phyloP scores from a whole-genome alignment of 805 yeast genomes.

The Candida easanensis region DNA sequence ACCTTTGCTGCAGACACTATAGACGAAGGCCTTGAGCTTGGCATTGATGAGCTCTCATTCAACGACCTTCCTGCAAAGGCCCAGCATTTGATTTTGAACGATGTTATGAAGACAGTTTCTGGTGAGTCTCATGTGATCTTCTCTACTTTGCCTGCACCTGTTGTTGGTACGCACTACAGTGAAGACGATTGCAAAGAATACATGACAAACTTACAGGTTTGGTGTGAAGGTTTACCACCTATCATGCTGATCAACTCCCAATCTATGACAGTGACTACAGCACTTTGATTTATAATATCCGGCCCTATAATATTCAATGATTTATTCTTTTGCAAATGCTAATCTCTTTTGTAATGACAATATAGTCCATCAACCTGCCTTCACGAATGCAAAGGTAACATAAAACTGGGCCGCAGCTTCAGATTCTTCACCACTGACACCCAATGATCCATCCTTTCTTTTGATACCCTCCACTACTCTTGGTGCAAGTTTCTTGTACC shows the following conservation, averaged over 20 bases:
- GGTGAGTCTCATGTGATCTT: conserved; percentile 69
- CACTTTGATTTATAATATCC: conserved; percentile 51
- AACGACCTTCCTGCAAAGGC: conserved; percentile 90
- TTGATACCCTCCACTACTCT: conserved; percentile 66
- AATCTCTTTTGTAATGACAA: too few species aligned
- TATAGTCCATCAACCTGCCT: conserved; percentile 28
- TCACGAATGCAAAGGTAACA: conserved; percentile 79
- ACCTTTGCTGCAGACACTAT: neutral
- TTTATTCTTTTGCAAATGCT: too few species aligned
- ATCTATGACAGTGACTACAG: conserved; percentile 94
- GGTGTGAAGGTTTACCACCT: conserved; percentile 86
- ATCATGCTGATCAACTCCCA: conserved; percentile 81
- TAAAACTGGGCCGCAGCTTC: conserved; percentile 81
- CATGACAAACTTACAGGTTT: conserved; percentile 68
- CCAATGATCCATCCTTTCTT: conserved; percentile 66
- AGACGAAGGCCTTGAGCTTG: conserved; percentile 14
- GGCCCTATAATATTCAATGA: too few species aligned
- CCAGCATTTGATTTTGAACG: conserved; percentile 86
- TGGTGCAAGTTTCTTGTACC: conserved; percentile 56
- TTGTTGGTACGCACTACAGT: conserved; percentile 73
- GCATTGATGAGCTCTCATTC: conserved; percentile 49
- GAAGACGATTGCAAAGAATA: conserved; percentile 71
- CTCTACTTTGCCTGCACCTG: conserved; percentile 88
- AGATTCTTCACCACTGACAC: conserved; percentile 84
- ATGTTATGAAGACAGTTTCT: conserved; percentile 70